Evolutionary conservation across 1,139 yeast species (phyloP), one percentile per base, ranked within the genome.

Genomic region (Blastobotrys serpentis): DNA sequence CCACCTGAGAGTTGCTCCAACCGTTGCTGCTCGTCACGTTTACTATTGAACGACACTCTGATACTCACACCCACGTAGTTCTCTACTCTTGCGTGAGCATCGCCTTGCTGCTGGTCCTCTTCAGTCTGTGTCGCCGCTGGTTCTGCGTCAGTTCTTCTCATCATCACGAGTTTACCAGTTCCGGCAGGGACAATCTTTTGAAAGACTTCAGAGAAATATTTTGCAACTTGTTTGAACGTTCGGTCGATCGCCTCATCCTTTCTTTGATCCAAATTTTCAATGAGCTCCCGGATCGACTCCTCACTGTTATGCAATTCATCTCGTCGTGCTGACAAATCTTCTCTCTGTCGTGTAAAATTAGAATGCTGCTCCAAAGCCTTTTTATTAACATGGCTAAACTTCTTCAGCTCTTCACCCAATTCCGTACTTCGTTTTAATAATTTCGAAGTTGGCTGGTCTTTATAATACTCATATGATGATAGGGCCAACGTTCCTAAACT

Each of bases 1-100:
- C 98, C 98, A 36, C 98, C 98, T 0, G 96, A 87, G 26, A 92
- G 73, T 63, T 90, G 97, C 65, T 89, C 96, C 48, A 90, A 85
- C 55, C 87, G 76, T 56, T 86, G 88, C 64, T 87, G 96, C 59
- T 89, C 97, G 64, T 89, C 87, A 40, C 77, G 77, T 58, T 83
- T 85, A 13, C 95, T 84, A 63, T 89, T 92, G 74, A 92, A 92
- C 0, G 97, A 88, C 1, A 90, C 98, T 5, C 86, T 77, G 51
- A 92, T 87, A 0, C 95, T 79, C 2, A 92, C 89, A 16, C 98
- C 98, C 10, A 76, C 73, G 61, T 85, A 88, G 51, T 79, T 78
- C 19, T 84, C 84, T n/a, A 23, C 53, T 10, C 39, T 14, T 19
- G 45, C 37, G 4, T 37, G 21, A 3, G 42, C 30, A 11, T 43